Conservation (phyloP, 1,284 basidiomycete species). For the Neotropicomus parvogracilis region DNA sequence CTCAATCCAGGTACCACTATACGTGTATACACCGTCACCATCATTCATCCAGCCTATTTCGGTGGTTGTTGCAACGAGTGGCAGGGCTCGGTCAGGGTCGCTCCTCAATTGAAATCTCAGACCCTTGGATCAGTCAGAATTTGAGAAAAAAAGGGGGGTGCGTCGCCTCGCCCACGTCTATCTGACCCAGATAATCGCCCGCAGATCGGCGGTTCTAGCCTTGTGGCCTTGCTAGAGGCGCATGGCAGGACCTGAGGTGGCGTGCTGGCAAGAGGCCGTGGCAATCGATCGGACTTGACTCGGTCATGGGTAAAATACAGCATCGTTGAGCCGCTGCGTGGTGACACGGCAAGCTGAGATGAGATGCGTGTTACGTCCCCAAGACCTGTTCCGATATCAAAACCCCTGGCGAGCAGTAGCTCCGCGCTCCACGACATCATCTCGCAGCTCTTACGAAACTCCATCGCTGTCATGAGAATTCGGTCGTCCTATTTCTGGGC, state of each 20-base stretch:
- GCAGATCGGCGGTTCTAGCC: constrained; percentile 10
- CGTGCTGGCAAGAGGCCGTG: constrained; percentile 22
- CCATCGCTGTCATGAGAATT: constrained; percentile 23
- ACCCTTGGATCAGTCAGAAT: constrained; percentile 2
- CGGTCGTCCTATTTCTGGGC: constrained; percentile 18
- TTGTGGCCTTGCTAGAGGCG: constrained; percentile 22
- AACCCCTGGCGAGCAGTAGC: background rate
- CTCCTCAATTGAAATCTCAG: constrained; percentile 11
- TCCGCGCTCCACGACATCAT: constrained; percentile 25
- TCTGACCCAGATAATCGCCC: constrained; percentile 20
- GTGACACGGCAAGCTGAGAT: constrained; percentile 18
- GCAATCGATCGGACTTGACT: no score
- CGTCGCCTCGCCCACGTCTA: constrained; percentile 1
- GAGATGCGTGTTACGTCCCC: constrained; percentile 14
- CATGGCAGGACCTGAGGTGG: constrained; percentile 22
- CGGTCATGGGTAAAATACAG: constrained; percentile 12
- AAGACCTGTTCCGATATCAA: constrained; percentile 11
- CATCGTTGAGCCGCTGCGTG: constrained; percentile 16
- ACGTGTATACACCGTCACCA: constrained; percentile 24
- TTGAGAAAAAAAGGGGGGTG: constrained; percentile 13
- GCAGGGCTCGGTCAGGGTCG: constrained; percentile 15
- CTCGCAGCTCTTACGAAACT: constrained; percentile 21
- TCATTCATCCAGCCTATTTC: constrained; percentile 5
- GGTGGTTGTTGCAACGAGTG: constrained; percentile 1
- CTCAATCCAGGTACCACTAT: constrained; percentile 24